Evolutionary conservation across 106 monocot genomes (phyloP).

Genomic region (Allium cepa): DNA sequence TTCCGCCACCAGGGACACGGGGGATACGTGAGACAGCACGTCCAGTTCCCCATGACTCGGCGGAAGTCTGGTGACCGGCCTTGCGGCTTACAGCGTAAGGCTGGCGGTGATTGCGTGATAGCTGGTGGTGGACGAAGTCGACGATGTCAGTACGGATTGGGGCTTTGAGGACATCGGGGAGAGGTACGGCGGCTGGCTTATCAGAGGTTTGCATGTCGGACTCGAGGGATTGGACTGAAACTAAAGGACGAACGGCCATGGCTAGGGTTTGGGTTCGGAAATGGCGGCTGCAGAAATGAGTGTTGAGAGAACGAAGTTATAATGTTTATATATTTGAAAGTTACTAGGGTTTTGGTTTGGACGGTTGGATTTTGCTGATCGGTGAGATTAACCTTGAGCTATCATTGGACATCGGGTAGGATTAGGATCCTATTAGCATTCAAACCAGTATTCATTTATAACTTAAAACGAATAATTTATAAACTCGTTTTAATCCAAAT

Average conservation of each 20-base stretch:
- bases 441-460: no score
- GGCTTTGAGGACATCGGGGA: slow-evolving; percentile 57
- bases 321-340: no score
- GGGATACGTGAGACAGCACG: slow-evolving; percentile 85
- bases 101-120: slow-evolving; percentile 50
- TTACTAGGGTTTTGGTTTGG: no score
- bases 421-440: no score
- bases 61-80: slow-evolving; percentile 89
- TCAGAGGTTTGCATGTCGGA: slow-evolving; percentile 14
- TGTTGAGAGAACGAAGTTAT: no score
- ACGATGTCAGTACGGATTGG: slow-evolving; percentile 69
- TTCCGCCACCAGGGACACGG: slow-evolving; percentile 77
- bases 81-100: slow-evolving; percentile 66
- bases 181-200: slow-evolving; percentile 18
- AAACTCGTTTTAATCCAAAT: no score
- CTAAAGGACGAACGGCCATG: slow-evolving; percentile 35
- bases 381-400: no score
- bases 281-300: no score
- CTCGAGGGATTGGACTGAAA: slow-evolving; percentile 24
- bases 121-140: slow-evolving; percentile 36
- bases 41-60: slow-evolving; percentile 88
- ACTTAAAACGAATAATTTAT: no score
- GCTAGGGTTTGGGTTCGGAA: background rate
- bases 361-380: no score
- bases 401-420: no score